A percentile compares a stretch with the other conserved stretches of the same genome.
phyloP scores from a whole-genome alignment of 2,329 filamentous ascomycete species.

The Talaromyces amestolkiae region DNA sequence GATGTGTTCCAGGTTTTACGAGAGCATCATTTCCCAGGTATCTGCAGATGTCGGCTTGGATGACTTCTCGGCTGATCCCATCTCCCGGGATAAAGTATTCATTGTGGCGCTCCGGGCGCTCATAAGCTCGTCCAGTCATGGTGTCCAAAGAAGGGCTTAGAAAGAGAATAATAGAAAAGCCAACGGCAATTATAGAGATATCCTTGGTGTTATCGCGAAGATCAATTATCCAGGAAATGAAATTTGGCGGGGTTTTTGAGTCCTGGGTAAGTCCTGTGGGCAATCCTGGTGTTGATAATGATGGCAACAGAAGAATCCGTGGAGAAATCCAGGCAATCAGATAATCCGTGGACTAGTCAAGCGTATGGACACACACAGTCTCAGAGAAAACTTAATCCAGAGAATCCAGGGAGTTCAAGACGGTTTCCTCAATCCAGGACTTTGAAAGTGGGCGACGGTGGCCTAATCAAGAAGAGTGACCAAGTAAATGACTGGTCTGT shows the following conservation, averaged over 20 bases:
- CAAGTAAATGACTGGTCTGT: neutral
- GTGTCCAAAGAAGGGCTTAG: constrained; percentile 29
- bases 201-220: neutral
- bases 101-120: constrained; percentile 53
- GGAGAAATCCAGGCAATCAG: constrained; percentile 4
- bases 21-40: constrained; percentile 80
- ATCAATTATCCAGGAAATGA: constrained; percentile 1
- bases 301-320: neutral
- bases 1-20: constrained; percentile 70
- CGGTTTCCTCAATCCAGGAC: constrained; percentile 6
- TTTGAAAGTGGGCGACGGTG: constrained; percentile 4
- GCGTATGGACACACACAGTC: neutral
- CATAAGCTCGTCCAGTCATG: constrained; percentile 38
- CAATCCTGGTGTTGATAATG: constrained; percentile 3
- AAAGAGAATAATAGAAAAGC: constrained; percentile 22
- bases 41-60: constrained; percentile 79
- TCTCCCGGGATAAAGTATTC: constrained; percentile 79
- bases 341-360: constrained; percentile 12
- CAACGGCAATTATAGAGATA: constrained; percentile 8
- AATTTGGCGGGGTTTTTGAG: neutral
- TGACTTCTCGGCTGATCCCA: constrained; percentile 79
- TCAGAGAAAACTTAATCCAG: neutral
- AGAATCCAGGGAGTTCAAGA: neutral
- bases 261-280: constrained; percentile 15
- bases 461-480: neutral